Evolutionary conservation across 2,329 filamentous ascomycete genomes (phyloP), one percentile per base, ranked within the genome.

Genomic region (Didymella lethalis): DNA sequence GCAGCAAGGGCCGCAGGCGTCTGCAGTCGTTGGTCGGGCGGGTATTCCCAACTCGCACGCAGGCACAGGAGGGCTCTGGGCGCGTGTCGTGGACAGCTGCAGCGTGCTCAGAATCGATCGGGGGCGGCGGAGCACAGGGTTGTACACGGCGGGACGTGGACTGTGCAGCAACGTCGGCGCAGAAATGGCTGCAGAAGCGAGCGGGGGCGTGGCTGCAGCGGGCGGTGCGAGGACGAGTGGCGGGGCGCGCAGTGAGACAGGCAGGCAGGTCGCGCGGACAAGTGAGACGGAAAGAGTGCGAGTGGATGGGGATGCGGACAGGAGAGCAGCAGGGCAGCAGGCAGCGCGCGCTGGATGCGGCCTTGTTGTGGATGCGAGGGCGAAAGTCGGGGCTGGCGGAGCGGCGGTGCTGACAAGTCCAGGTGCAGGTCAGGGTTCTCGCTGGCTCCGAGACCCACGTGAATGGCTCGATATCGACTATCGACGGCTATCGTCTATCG

Each of bases 381-480:
- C 47, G 55, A 51, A 46, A 44, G 31, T 50, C 57, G 55, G 59
- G 44, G 59, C 52, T 28, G 34, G 54, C 54, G 54, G 54, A 44
- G 46, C 53, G 38, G 31, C 41, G 48, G 54, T 47, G 54, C 34
- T 52, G 48, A 48, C 54, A 45, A 36, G 54, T 40, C 54, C 18
- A 57, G 31, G 45, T 32, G 55, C 49, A 45, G 28, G 65, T 48
- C 51, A 57, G 49, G 57, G 59, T 54, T 47, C 52, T 59, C 41
- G 62, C 51, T 64, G 65, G 64, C 64, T 66, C 56, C 63, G 67
- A 68, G 67, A 67, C 64, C 68, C 70, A 73, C 71, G 71, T 69
- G 68, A 72, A 70, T 56, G 51, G 52, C 52, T 56, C 41, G 56
- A 41, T 48, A 38, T 31, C 40, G 41, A 51, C 54, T 50, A 46